Base-by-base conservation (phyloP, 1,284 basidiomycete genomes). In the Sutorius eximius region DNA sequence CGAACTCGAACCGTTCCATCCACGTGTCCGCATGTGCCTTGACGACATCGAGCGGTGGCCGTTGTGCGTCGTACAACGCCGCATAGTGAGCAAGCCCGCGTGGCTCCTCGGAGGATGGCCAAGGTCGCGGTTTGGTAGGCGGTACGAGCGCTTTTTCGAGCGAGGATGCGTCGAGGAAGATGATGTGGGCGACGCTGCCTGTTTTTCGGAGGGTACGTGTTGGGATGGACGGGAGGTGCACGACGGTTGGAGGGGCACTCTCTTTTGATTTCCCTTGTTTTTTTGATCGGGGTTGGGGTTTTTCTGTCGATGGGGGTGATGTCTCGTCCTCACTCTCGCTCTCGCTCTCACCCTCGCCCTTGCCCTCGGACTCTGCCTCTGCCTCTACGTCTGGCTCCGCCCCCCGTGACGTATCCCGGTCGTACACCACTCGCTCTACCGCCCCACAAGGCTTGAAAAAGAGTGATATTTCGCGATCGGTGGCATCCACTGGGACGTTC, bases 401-500 rank as follows among this genome's bases (percentile, higher is more conserved):
- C 10, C 55, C 61, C 61, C 53, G 13, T 59, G 61, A n/a, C 73
- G 73, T 13, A 30, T 72, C 68, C 30, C 70, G 62, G 43, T 63
- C 58, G 16, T 93, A 87, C 1, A 83, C 65, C 3, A 93, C 83
- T 52, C 75, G 78, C 71, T 95, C 93, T 13, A 95, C 79, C 0
- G 86, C 86, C 16, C 93, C 93, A 56, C 79, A 83, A 15, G 77
- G 66, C 62, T 86, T 86, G 76, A 94, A 93, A 20, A 95, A 76
- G 2, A 82, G 71, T 3, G 83, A 75, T 2, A 95, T 71, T 65
- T 92, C 89, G 46, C 88, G 79, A 61, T 90, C 87, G 0, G 89
- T 90, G 4, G 90, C 83, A 69, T 95, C 92, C 49, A 90, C 85
- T 2, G 93, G 93, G 4, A 94, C 73, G 65, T 96, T 95, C 54